These are phyloP conservation scores for Cladosporium cucumerinum DNA, from an alignment of 2,329 filamentous ascomycete species.

Conservation along the genomic window DNA sequence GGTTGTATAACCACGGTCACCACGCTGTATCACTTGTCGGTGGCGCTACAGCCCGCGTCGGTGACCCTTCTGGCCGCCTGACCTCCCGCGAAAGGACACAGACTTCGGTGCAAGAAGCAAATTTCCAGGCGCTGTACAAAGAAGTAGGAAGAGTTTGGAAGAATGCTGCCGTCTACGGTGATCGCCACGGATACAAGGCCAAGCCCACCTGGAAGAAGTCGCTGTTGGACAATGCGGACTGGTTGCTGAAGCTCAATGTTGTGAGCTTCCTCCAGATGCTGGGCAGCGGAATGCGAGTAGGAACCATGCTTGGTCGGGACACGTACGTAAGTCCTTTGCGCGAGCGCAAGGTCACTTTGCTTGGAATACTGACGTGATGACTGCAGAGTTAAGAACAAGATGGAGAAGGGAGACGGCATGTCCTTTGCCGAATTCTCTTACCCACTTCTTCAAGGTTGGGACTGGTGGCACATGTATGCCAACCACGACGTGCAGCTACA, in stretches of 20 bases:
- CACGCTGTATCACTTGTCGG: conserved; percentile 60
- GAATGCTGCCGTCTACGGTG: conserved; percentile 66
- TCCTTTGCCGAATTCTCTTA: conserved; percentile 92
- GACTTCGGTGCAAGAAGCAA: conserved; percentile 55
- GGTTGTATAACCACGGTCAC: conserved; percentile 76
- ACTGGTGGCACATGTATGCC: conserved; percentile 87
- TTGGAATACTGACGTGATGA: conserved; percentile 12
- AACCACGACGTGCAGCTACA: conserved; percentile 71
- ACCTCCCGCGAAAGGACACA: conserved; percentile 56
- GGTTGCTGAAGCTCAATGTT: conserved; percentile 71
- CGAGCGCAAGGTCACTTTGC: background rate
- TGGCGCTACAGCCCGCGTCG: conserved; percentile 70
- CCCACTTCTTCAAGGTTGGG: conserved; percentile 90
- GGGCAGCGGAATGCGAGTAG: conserved; percentile 71
- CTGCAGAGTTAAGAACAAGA: conserved; percentile 69
- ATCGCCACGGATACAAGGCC: conserved; percentile 61
- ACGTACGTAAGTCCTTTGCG: conserved; percentile 58
- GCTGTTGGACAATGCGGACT: conserved; percentile 76
- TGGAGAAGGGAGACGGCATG: conserved; percentile 87
- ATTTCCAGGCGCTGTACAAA: conserved; percentile 64
- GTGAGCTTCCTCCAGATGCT: conserved; percentile 72
- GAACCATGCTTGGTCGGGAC: conserved; percentile 83
- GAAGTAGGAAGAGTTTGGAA: conserved; percentile 70
- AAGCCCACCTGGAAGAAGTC: conserved; percentile 65
- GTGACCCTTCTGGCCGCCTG: conserved; percentile 71